Percentiles rank a stretch among this genome's conserved stretches.
phyloP scores from a whole-genome alignment of 306 rosid species.

The Lablab purpureus region DNA sequence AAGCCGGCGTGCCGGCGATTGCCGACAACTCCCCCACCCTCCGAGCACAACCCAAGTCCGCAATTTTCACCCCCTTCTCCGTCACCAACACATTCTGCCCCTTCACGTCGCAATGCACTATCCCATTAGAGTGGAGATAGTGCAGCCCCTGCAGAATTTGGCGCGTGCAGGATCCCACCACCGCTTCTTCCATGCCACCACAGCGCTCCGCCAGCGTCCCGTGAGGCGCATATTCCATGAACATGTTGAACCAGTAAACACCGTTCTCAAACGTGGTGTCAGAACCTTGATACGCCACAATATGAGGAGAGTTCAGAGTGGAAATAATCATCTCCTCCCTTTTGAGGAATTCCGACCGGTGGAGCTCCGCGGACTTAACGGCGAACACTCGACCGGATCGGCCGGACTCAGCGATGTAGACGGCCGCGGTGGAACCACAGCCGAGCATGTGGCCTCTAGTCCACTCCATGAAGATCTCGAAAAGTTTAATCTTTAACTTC shows the following conservation, averaged over 20 bases:
- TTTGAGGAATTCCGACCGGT: constrained; percentile 58
- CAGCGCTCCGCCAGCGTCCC: constrained; percentile 62
- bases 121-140: constrained; percentile 69
- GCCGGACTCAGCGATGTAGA: constrained; percentile 52
- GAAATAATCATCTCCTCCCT: constrained; percentile 70
- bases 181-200: constrained; percentile 58
- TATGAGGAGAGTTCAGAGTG: constrained; percentile 55
- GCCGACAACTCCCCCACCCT: constrained; percentile 33
- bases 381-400: constrained; percentile 59
- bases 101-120: constrained; percentile 93
- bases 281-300: constrained; percentile 67
- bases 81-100: constrained; percentile 69
- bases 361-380: constrained; percentile 66
- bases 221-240: constrained; percentile 74
- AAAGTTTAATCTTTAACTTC: background rate
- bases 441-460: constrained; percentile 71
- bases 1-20: constrained; percentile 76
- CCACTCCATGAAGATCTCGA: constrained; percentile 63
- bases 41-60: constrained; percentile 88
- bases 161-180: constrained; percentile 54
- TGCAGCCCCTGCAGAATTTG: constrained; percentile 66
- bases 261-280: constrained; percentile 71
- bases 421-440: constrained; percentile 84
- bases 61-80: constrained; percentile 67
- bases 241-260: constrained; percentile 58